Evolutionary conservation across 129 eudicot species (phyloP).

Genomic region (Chrysanthemum seticuspe): DNA sequence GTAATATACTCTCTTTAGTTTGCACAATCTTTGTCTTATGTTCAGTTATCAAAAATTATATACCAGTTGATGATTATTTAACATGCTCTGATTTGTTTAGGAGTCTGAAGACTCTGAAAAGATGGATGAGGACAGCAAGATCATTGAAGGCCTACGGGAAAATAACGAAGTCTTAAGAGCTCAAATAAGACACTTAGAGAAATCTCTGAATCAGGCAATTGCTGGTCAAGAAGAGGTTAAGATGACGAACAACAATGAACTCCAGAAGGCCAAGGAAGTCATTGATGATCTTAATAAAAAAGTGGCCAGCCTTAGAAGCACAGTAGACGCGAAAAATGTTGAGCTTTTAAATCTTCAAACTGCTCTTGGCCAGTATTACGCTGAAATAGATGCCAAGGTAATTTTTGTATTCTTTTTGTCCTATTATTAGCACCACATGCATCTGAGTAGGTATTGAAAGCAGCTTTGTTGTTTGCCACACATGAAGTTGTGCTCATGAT

Average conservation of each 20-base stretch:
- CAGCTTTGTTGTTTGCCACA: conserved; percentile 6
- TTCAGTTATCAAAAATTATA: background rate
- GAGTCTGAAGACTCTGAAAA: conserved; percentile 97
- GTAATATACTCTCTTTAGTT: background rate
- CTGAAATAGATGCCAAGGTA: conserved; percentile 98
- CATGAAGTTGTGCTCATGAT: conserved; percentile 13
- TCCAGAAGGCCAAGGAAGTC: conserved; percentile 68
- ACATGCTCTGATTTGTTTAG: conserved; percentile 47
- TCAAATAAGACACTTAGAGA: conserved; percentile 71
- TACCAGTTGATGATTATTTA: conserved; percentile 23
- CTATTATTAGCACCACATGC: conserved; percentile 15
- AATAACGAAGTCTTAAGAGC: conserved; percentile 60
- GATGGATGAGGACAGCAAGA: conserved; percentile 96
- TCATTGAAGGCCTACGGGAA: conserved; percentile 78
- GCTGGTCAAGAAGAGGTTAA: conserved; percentile 70
- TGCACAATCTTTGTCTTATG: conserved; percentile 9
- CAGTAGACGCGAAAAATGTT: conserved; percentile 73
- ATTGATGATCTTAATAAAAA: conserved; percentile 74
- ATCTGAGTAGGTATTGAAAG: conserved; percentile 13
- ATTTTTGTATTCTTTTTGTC: background rate
- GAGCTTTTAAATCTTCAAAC: conserved; percentile 93
- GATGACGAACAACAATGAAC: conserved; percentile 52
- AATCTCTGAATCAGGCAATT: conserved; percentile 74
- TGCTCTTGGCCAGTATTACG: conserved; percentile 97
- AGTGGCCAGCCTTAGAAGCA: conserved; percentile 50